Base-by-base conservation (phyloP, 176 grass and related monocot genomes). In the Areca catechu region DNA sequence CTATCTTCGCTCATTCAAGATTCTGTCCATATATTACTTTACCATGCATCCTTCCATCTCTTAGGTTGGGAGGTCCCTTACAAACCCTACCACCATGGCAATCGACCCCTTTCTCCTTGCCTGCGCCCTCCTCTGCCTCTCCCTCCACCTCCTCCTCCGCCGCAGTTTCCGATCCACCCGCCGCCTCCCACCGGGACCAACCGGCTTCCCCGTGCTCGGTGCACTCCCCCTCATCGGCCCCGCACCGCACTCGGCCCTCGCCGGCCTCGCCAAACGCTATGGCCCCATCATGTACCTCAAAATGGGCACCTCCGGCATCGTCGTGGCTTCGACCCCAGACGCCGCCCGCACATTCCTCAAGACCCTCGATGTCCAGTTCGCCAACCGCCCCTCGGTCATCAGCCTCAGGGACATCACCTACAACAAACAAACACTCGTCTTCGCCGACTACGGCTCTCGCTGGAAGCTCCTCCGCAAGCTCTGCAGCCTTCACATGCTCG, bases 401-500 rank as follows among this genome's bases (percentile, higher is more conserved):
- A 34, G 53, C 54, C 20, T 20, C 6, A 69, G 4, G 30, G 14
- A 27, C 19, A 29, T 69, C 12, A 54, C 67, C 14, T 69, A 69
- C 37, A 30, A 21, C 20, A 54, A 6, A 12, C 34, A 58, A 6
- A 54, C 23, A 19, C 53, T 69, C 10, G 67, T 69, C 4, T 58
- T 69, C 20, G 53, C 30, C 3, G 24, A 29, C 20, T 50, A 69
- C 54, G 54, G 54, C 0, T 29, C 54, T 19, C 34, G 37, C 20
- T 69, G 67, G 67, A 57, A 48, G 53, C 54, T 69, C 15, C 20
- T 69, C 19, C 67, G 67, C 3, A 58, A 49, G 19, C 16, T 49
- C 15, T 69, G 67, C 54, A 69, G 24, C 37, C 53, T 69, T 3
- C 29, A 37, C 12, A 69, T 69, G 67, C 67, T 69, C 29, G 67